Percentiles rank a stretch among this genome's conserved stretches.
These are phyloP conservation scores for Fusarium sp. DNA, from an alignment of 2,329 filamentous ascomycete genomes.

Conservation along the genomic window DNA sequence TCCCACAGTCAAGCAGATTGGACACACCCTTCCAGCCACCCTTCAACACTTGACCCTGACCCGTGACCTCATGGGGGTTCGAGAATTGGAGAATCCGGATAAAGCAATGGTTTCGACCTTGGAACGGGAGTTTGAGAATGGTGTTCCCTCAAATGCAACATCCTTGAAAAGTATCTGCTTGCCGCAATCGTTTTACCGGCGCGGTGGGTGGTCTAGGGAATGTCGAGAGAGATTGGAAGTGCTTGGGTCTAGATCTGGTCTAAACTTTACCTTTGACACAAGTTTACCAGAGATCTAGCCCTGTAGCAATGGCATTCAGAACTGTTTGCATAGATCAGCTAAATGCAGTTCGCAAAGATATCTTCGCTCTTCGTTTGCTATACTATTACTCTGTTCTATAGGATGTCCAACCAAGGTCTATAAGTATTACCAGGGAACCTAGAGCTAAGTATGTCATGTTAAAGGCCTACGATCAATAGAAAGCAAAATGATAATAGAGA, in stretches of 20 bases:
- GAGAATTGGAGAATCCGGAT: neutral
- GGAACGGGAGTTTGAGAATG: neutral
- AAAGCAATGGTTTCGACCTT: neutral
- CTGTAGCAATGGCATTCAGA: too few species aligned
- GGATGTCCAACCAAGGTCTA: too few species aligned
- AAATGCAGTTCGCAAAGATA: too few species aligned
- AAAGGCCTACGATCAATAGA: too few species aligned
- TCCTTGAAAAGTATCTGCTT: neutral
- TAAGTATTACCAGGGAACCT: too few species aligned
- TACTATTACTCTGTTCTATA: too few species aligned
- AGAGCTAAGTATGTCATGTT: too few species aligned
- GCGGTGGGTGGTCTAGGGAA: neutral
- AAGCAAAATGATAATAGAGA: too few species aligned
- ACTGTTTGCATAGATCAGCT: too few species aligned
- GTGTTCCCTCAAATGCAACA: neutral
- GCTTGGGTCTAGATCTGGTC: neutral
- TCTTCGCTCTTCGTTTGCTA: too few species aligned
- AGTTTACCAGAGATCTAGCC: neutral
- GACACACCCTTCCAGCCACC: neutral
- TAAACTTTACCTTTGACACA: neutral
- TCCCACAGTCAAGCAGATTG: neutral
- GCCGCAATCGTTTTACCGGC: neutral
- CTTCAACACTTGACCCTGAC: neutral
- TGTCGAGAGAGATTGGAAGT: neutral
- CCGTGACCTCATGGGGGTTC: neutral